These are phyloP conservation scores for Gamsiella multidivaricata DNA, from an alignment of 192 early-diverging fungal genomes.

Conservation along the genomic window DNA sequence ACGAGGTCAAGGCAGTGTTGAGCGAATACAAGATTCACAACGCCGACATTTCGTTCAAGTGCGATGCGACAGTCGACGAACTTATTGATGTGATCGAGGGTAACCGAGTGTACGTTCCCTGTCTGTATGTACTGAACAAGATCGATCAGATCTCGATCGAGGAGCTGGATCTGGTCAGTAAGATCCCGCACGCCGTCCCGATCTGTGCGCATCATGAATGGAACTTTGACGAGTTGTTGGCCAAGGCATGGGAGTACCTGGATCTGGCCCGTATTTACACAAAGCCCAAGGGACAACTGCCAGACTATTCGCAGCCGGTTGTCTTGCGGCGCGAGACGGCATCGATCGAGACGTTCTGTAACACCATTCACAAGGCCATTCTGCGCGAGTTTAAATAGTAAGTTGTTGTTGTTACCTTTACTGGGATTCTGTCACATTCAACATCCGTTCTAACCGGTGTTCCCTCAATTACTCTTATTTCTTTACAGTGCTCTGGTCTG, in stretches of 20 bases:
- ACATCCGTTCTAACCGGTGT: not conserved
- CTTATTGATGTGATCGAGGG: slow-evolving; percentile 98
- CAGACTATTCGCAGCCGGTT: slow-evolving; percentile 94
- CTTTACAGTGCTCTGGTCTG: slow-evolving; percentile 83
- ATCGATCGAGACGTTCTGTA: slow-evolving; percentile 93
- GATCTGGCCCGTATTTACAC: slow-evolving; percentile 67
- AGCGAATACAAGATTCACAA: slow-evolving; percentile 97
- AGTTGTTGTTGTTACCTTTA: slow-evolving; percentile 11
- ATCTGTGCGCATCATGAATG: slow-evolving; percentile 83
- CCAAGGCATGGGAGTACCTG: slow-evolving; percentile 78
- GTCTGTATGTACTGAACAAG: slow-evolving; percentile 98
- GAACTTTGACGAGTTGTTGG: slow-evolving; percentile 99
- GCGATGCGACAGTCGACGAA: slow-evolving; percentile 94
- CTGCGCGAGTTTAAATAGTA: slow-evolving; percentile 90
- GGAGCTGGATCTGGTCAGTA: slow-evolving; percentile 96
- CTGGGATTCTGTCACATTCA: not conserved
- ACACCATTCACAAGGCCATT: slow-evolving; percentile 95
- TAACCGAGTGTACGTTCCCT: slow-evolving; percentile 94
- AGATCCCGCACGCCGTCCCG: slow-evolving; percentile 94
- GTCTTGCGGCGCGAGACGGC: slow-evolving; percentile 79
- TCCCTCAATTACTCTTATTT: slow-evolving; percentile 8
- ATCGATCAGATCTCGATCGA: slow-evolving; percentile 97
- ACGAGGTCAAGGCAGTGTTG: slow-evolving; percentile 93
- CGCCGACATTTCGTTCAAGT: slow-evolving; percentile 94
- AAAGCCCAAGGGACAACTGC: slow-evolving; percentile 94